These are phyloP conservation scores for Ormosia semicastrata DNA, from an alignment of 306 rosid genomes.

Conservation along the genomic window DNA sequence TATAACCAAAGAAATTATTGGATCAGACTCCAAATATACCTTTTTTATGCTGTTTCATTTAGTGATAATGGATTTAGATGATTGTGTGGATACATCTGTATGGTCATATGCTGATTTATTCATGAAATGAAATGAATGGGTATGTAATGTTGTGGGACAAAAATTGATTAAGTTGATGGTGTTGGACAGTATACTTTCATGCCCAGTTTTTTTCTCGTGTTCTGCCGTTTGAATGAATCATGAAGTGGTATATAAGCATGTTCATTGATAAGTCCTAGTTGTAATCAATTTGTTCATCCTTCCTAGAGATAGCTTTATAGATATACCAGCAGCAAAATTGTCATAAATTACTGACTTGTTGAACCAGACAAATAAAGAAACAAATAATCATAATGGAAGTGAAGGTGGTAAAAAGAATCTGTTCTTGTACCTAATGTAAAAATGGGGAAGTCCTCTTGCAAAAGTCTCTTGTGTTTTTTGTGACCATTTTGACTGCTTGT, in stretches of 20 bases:
- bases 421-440: background rate
- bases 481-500: background rate
- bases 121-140: background rate
- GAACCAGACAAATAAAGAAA: background rate
- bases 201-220: background rate
- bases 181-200: background rate
- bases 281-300: background rate
- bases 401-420: background rate
- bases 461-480: background rate
- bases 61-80: background rate
- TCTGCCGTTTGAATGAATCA: background rate
- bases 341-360: constrained; percentile 7
- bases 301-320: background rate
- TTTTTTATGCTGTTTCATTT: background rate
- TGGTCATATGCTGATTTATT: background rate
- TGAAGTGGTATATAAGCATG: background rate
- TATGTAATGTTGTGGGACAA: background rate
- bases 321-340: background rate
- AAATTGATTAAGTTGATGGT: background rate
- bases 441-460: background rate
- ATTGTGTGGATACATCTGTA: background rate
- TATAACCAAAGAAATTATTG: background rate
- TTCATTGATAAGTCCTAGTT: background rate
- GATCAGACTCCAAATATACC: background rate
- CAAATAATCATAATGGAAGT: background rate